Evolutionary conservation across 2,329 filamentous ascomycete genomes (phyloP).

Genomic region (Sporothrix sp.): DNA sequence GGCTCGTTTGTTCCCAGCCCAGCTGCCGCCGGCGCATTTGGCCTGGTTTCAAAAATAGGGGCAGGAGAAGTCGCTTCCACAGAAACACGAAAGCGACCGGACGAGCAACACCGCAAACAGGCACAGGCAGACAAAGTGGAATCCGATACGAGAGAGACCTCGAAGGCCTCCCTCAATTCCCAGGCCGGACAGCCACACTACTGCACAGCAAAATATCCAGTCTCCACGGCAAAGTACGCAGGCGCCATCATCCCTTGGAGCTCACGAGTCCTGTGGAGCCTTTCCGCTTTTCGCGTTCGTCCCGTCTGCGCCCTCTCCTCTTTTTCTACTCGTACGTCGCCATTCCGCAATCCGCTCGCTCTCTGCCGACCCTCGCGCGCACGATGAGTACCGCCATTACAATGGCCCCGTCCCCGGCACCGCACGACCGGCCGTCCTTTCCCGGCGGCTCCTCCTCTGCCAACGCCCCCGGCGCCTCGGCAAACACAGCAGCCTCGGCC

Average conservation of each 20-base stretch:
- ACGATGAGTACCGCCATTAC: conserved; percentile 60
- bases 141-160: neutral
- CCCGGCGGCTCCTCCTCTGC: conserved; percentile 21
- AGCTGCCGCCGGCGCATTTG: neutral
- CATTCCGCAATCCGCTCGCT: neutral
- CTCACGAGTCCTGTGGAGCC: conserved; percentile 10
- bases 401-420: conserved; percentile 59
- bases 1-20: conserved; percentile 5
- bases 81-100: neutral
- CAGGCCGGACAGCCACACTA: conserved; percentile 3
- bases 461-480: conserved; percentile 5
- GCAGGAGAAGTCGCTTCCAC: neutral
- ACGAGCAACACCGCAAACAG: neutral
- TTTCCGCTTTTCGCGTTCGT: conserved; percentile 6
- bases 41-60: neutral
- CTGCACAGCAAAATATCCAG: conserved; percentile 8
- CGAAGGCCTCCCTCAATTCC: neutral
- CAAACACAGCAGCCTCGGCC: conserved; percentile 17
- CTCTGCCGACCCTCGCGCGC: conserved; percentile 12
- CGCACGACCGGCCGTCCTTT: conserved; percentile 53
- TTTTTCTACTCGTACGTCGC: neutral
- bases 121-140: neutral
- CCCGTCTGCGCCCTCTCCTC: neutral
- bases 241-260: conserved; percentile 12
- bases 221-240: conserved; percentile 9